phyloP scores from a whole-genome alignment of 2,329 filamentous ascomycete genomes.

The Scortechinia acanthostroma region DNA sequence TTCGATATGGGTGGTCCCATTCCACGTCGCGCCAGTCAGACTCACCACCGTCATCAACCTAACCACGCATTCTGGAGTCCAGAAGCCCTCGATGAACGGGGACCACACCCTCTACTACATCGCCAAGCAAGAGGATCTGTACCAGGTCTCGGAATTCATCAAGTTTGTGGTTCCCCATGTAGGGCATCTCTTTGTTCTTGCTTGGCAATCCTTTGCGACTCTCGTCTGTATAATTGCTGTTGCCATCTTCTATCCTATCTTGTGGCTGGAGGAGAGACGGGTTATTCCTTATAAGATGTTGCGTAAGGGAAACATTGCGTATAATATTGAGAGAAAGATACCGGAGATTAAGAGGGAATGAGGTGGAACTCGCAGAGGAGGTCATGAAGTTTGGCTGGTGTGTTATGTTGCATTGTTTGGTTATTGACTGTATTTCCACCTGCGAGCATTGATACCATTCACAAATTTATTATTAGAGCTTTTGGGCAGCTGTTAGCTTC shows the following conservation, averaged over 20 bases:
- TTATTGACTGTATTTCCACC: not conserved
- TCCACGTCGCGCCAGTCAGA: not conserved
- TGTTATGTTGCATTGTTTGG: not conserved
- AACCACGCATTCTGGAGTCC: not conserved
- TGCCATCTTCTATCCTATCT: not conserved
- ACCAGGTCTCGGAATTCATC: not conserved
- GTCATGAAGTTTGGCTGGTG: not conserved
- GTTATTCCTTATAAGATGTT: not conserved
- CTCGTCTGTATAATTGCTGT: not conserved
- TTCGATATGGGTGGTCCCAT: not conserved
- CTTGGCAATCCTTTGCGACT: not conserved
- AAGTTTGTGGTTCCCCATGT: not conserved
- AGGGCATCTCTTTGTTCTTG: not conserved
- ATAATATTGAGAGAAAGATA: not conserved
- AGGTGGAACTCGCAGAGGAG: too few species aligned
- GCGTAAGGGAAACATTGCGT: not conserved
- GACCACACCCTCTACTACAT: not conserved
- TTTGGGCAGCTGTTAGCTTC: too few species aligned
- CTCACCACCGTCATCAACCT: not conserved
- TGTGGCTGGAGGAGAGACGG: not conserved
- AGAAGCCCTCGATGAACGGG: not conserved
- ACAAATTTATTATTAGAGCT: too few species aligned
- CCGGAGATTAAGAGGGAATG: not conserved
- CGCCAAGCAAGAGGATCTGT: not conserved
- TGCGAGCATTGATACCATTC: too few species aligned